Evolutionary conservation across 805 yeast genomes (phyloP), one percentile per base, ranked within the genome.

Genomic region (Metschnikowia dekortorum): DNA sequence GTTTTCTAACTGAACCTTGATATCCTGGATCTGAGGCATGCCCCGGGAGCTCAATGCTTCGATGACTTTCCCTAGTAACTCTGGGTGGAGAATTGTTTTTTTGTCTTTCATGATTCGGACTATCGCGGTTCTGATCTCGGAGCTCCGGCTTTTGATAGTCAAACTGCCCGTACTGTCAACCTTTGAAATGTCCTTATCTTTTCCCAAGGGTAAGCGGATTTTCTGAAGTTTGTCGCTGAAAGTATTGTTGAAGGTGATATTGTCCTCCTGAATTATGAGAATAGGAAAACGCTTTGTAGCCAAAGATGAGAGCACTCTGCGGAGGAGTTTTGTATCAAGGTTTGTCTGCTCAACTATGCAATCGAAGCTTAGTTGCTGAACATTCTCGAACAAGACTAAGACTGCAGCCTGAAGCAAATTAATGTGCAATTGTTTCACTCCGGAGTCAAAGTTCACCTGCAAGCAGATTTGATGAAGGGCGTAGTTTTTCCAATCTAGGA

Each of bases 371-470:
- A 65, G 55, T 1, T 11, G 8, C 9, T 67, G 66, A 1, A 36
- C 11, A 0, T 69, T 63, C 39, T 73, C 71, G 53, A 75, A 78
- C 13, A 70, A 58, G 11, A 70, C 49, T 3, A 78, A 53, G 0
- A 76, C 65, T 1, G 69, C 60, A 0, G 79, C 79, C 55, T 77
- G 80, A 42, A 71, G 67, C n/a, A 76, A 54, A 37, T 76, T 74
- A 16, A 77, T 68, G 2, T 51, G 52, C 32, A 74, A 58, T 28
- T 70, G 74, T 45, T 68, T 69, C 8, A 57, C 42, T 0, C 67
- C 71, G 10, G 53, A 52, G 13, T 60, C 60, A 53, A 76, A 75
- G 18, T 59, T 51, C 2, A 67, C 67, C 11, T 54, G 51, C 13
- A 78, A 61, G 0, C 60, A 55, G 16, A 77, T 51, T 51, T 74